phyloP scores from a whole-genome alignment of 169 alveolate genomes.

The Cyclospora cayetanensis region DNA sequence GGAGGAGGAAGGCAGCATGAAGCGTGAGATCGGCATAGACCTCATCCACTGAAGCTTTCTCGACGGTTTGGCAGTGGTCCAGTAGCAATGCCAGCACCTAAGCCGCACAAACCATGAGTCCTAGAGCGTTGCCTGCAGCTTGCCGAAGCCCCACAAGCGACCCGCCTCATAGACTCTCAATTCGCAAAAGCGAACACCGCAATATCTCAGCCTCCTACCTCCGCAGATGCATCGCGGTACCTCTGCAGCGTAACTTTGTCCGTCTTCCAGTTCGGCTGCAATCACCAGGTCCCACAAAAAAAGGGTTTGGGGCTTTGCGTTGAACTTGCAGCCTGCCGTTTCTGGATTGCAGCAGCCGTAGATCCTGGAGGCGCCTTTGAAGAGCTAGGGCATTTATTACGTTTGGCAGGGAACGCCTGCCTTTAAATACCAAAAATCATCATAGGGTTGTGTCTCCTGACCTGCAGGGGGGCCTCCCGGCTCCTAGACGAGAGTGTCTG shows the following conservation, averaged over 20 bases:
- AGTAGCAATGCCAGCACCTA: slow-evolving; percentile 44
- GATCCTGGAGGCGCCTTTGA: too few relatives aligned
- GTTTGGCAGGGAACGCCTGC: too few relatives aligned
- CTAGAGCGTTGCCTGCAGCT: not conserved
- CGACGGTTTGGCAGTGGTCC: slow-evolving; percentile 6
- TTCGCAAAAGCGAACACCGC: not conserved
- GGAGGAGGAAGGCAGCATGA: not conserved
- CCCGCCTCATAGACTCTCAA: not conserved
- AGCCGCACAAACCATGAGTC: not conserved
- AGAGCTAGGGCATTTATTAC: too few relatives aligned
- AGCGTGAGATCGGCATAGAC: slow-evolving; percentile 38
- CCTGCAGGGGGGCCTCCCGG: not conserved
- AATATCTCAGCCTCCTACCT: not conserved
- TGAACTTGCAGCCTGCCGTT: too few relatives aligned
- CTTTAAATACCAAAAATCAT: too few relatives aligned
- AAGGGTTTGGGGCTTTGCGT: too few relatives aligned
- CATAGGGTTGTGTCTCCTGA: too few relatives aligned
- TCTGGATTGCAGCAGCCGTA: too few relatives aligned
- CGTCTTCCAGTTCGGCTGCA: not conserved
- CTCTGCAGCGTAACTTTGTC: slow-evolving; percentile 38
- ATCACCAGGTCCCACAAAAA: too few relatives aligned
- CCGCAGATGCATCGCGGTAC: slow-evolving; percentile 35
- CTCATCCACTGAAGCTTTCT: slow-evolving; percentile 49
- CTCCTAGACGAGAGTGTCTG: not conserved
- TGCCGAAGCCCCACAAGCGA: not conserved